phyloP scores from a whole-genome alignment of 2,329 filamentous ascomycete genomes.

The Septoria linicola region DNA sequence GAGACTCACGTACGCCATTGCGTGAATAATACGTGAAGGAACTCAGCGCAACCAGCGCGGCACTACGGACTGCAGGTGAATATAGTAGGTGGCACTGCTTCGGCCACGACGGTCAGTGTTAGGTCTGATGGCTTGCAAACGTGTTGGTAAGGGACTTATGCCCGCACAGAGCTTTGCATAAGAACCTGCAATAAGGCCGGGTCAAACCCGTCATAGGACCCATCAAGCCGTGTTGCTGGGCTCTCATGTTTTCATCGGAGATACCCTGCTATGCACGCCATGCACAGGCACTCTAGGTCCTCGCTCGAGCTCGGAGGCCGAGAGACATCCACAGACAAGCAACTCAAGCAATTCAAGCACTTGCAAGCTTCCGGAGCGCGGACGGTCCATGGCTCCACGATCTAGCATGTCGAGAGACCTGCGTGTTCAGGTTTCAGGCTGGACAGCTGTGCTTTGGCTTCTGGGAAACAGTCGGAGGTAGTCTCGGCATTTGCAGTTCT shows the following conservation, averaged over 20 bases:
- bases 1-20: not conserved
- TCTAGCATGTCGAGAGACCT: not conserved
- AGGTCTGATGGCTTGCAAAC: not conserved
- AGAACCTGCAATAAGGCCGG: not conserved
- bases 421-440: not conserved
- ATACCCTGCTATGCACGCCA: too few species aligned
- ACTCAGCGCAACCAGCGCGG: slow-evolving; percentile 10
- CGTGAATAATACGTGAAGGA: not conserved
- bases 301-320: slow-evolving; percentile 12
- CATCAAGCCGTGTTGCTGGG: not conserved
- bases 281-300: not conserved
- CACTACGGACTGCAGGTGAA: not conserved
- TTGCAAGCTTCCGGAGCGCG: slow-evolving; percentile 3
- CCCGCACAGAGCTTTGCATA: slow-evolving; percentile 8
- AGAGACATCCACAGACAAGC: not conserved
- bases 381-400: slow-evolving; percentile 3
- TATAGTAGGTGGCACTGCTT: slow-evolving; percentile 7
- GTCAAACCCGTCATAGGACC: slow-evolving; percentile 4
- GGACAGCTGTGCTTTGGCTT: not conserved
- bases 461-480: too few species aligned
- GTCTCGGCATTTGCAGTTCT: not conserved
- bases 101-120: not conserved
- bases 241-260: too few species aligned
- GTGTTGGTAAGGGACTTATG: not conserved
- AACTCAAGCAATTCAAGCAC: slow-evolving; percentile 1